Evolutionary conservation across 2,329 filamentous ascomycete genomes (phyloP).

Genomic region (Penicillium sp.): DNA sequence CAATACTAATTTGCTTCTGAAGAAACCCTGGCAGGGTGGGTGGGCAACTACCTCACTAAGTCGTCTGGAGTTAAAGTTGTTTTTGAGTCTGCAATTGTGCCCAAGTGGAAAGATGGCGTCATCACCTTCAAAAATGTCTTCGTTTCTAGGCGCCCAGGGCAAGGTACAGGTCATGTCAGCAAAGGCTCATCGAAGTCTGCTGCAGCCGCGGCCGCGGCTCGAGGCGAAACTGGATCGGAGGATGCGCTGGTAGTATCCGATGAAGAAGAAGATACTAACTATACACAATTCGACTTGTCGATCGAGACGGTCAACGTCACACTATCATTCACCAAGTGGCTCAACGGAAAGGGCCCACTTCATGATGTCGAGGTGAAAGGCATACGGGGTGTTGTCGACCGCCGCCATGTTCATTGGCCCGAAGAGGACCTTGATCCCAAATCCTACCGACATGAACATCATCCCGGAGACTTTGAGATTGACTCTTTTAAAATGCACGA

Average conservation of each 20-base stretch:
- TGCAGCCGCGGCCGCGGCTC: constrained; percentile 70
- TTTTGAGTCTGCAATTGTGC: constrained; percentile 96
- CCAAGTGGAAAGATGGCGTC: constrained; percentile 89
- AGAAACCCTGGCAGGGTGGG: constrained; percentile 90
- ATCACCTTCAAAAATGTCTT: constrained; percentile 97
- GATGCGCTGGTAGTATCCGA: constrained; percentile 29
- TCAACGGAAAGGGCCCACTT: constrained; percentile 89
- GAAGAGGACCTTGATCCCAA: constrained; percentile 71
- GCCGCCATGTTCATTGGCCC: constrained; percentile 74
- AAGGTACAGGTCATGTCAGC: constrained; percentile 74
- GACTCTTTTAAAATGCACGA: constrained; percentile 96
- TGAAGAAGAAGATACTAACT: constrained; percentile 82
- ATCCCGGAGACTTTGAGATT: constrained; percentile 92
- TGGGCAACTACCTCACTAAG: constrained; percentile 91
- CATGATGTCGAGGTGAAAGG: constrained; percentile 92
- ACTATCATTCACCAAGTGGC: constrained; percentile 96
- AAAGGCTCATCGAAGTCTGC: constrained; percentile 85
- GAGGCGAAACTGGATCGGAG: constrained; percentile 45
- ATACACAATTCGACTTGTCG: constrained; percentile 94
- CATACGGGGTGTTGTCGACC: constrained; percentile 85
- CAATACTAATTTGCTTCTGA: neutral
- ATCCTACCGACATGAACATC: constrained; percentile 80
- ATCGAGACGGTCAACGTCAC: constrained; percentile 96
- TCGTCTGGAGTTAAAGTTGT: constrained; percentile 91
- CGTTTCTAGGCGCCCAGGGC: constrained; percentile 83